Percentiles rank a stretch among this genome's conserved stretches.
These are phyloP conservation scores for Cyclotella cryptica DNA, from an alignment of 108 stramenopile genomes.

Conservation along the genomic window DNA sequence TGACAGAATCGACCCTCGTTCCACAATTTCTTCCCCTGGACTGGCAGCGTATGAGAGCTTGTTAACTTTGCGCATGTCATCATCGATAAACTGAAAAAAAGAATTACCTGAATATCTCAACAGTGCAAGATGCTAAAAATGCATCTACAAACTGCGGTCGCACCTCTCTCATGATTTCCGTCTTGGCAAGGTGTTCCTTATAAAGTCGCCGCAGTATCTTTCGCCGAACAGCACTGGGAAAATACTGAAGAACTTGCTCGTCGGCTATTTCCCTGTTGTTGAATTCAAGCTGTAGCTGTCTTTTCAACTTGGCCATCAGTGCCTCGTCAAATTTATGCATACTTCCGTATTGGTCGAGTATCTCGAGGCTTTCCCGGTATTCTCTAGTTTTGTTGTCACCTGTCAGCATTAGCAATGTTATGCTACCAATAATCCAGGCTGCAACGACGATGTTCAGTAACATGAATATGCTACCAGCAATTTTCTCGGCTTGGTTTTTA, in stretches of 20 bases:
- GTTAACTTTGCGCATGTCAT: no score
- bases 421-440: conserved; percentile 59
- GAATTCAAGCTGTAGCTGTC: conserved; percentile 56
- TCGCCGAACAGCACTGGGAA: conserved; percentile 58
- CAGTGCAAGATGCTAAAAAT: conserved; percentile 56
- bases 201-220: conserved; percentile 58
- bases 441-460: conserved; percentile 51
- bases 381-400: conserved; percentile 59
- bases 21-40: conserved; percentile 63
- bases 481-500: conserved; percentile 46
- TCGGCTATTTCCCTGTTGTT: conserved; percentile 60
- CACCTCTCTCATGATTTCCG: conserved; percentile 52
- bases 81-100: no score
- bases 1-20: conserved; percentile 53
- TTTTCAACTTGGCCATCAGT: conserved; percentile 37
- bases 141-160: conserved; percentile 68
- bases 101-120: conserved; percentile 34
- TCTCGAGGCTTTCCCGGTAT: conserved; percentile 56
- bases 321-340: conserved; percentile 56
- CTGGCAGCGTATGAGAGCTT: conserved; percentile 6
- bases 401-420: conserved; percentile 61
- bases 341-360: conserved; percentile 31
- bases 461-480: conserved; percentile 55
- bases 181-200: conserved; percentile 40
- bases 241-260: conserved; percentile 56